Percentiles rank a stretch among this genome's conserved stretches.
Conservation (phyloP, 2,329 filamentous ascomycete species). For the Penicillium sp. region DNA sequence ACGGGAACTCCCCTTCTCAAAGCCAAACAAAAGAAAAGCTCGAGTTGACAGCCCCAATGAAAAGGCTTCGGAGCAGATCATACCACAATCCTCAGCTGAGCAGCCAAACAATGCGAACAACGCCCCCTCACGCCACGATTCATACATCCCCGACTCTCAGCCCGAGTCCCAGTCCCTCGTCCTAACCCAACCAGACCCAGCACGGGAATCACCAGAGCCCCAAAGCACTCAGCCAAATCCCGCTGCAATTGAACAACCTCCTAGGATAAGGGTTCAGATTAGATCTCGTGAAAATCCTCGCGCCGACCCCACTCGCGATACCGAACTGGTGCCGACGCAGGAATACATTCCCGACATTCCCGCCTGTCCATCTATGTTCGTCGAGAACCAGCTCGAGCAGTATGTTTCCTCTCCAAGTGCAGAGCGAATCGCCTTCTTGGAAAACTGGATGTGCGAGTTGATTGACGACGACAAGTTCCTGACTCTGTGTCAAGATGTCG, state of each 20-base stretch:
- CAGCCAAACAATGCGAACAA: neutral
- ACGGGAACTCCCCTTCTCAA: constrained; percentile 41
- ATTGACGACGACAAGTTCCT: constrained; percentile 42
- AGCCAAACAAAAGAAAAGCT: constrained; percentile 21
- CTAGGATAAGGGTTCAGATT: neutral
- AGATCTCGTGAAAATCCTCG: neutral
- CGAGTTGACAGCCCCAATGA: constrained; percentile 1
- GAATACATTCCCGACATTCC: neutral
- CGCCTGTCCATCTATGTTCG: neutral
- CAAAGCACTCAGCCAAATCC: neutral
- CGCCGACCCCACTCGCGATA: neutral
- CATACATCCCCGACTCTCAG: constrained; percentile 3
- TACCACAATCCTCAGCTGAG: constrained; percentile 1
- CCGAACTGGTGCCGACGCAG: constrained; percentile 7
- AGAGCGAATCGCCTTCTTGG: constrained; percentile 33
- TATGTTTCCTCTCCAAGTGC: constrained; percentile 30
- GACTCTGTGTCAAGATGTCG: constrained; percentile 39
- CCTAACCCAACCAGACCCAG: neutral
- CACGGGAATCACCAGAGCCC: neutral
- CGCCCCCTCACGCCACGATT: neutral
- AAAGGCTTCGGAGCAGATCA: neutral
- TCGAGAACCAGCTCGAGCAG: constrained; percentile 26
- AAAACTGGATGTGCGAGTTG: constrained; percentile 41
- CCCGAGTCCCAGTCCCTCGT: neutral
- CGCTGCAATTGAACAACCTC: neutral